phyloP scores from a whole-genome alignment of 2,329 filamentous ascomycete genomes.

The Alternaria sp. region DNA sequence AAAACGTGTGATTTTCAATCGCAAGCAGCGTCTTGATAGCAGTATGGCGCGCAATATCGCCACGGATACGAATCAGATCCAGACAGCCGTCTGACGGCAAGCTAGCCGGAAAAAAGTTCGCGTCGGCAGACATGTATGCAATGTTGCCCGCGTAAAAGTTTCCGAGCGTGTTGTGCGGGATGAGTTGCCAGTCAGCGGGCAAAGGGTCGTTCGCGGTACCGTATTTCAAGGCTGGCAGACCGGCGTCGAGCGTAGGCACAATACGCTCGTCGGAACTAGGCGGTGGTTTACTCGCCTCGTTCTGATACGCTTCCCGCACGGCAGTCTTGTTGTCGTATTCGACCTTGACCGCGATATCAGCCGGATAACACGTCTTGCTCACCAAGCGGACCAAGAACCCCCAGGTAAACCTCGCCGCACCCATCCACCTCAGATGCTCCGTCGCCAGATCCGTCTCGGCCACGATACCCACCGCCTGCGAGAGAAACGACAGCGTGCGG shows the following conservation, averaged over 20 bases:
- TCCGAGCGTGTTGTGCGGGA: conserved; percentile 79
- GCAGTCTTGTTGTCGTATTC: conserved; percentile 77
- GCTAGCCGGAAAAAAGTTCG: conserved; percentile 86
- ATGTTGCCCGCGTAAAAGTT: conserved; percentile 97
- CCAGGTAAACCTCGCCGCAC: conserved; percentile 81
- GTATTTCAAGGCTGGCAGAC: conserved; percentile 77
- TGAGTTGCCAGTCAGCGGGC: conserved; percentile 77
- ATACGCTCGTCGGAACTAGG: conserved; percentile 25
- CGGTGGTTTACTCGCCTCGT: conserved; percentile 36
- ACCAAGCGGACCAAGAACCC: conserved; percentile 82
- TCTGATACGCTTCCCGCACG: conserved; percentile 76
- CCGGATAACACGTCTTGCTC: conserved; percentile 81
- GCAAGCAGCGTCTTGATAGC: conserved; percentile 74
- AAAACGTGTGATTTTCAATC: conserved; percentile 77
- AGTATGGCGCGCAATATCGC: conserved; percentile 72
- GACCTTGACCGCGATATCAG: conserved; percentile 85
- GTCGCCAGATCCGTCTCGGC: conserved; percentile 91
- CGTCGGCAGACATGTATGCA: conserved; percentile 86
- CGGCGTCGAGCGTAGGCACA: conserved; percentile 26
- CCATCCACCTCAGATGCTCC: conserved; percentile 94
- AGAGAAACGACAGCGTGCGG: conserved; percentile 85
- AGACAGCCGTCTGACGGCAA: conserved; percentile 84
- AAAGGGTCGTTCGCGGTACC: conserved; percentile 81
- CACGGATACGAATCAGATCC: conserved; percentile 83
- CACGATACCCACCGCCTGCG: conserved; percentile 87